phyloP scores from a whole-genome alignment of 306 rosid species.

The Rubus idaeus region DNA sequence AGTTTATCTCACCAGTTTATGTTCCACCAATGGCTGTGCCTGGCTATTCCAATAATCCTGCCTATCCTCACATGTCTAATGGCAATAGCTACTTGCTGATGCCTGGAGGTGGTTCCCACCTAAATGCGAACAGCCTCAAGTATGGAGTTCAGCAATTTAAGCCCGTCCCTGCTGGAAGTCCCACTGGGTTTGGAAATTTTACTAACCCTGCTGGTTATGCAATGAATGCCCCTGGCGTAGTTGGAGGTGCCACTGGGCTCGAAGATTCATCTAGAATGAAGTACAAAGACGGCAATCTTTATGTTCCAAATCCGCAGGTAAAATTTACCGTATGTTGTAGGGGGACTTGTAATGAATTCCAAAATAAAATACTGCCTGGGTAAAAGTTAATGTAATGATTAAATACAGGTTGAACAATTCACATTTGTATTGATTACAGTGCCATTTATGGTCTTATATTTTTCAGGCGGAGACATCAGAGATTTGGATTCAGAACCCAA shows the following conservation, averaged over 20 bases:
- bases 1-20: constrained; percentile 81
- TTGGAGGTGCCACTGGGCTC: constrained; percentile 72
- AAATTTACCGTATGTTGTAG: not conserved
- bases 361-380: not conserved
- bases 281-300: constrained; percentile 85
- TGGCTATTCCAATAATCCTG: constrained; percentile 78
- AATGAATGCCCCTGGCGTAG: constrained; percentile 77
- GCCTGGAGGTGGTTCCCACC: constrained; percentile 92
- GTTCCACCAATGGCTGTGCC: constrained; percentile 99
- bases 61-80: constrained; percentile 87
- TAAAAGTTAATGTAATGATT: not conserved
- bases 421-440: not conserved
- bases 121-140: constrained; percentile 80
- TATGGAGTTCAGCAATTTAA: constrained; percentile 94
- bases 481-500: constrained; percentile 93
- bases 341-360: not conserved
- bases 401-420: not conserved
- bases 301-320: constrained; percentile 96
- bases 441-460: not conserved
- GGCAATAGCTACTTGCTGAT: constrained; percentile 87
- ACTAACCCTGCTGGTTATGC: constrained; percentile 82
- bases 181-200: constrained; percentile 83
- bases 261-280: constrained; percentile 94
- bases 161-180: constrained; percentile 83
- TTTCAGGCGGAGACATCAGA: constrained; percentile 93